These are phyloP conservation scores for Ustilago nuda DNA, from an alignment of 1,284 basidiomycete species.

Conservation along the genomic window DNA sequence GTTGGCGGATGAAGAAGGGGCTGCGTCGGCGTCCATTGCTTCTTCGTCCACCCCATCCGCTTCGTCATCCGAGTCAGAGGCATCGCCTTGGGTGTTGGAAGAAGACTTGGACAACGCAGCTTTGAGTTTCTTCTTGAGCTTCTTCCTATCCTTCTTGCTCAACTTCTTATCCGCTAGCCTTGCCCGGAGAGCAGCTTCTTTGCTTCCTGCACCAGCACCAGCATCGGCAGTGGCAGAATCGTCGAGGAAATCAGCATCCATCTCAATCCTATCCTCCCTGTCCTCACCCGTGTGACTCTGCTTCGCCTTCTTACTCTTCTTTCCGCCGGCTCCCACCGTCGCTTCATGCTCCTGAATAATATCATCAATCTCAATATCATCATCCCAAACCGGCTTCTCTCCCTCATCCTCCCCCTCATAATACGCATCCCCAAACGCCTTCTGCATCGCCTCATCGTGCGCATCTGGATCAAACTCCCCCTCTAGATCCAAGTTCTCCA, in stretches of 20 bases:
- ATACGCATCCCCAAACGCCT: constrained; percentile 62
- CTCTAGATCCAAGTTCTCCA: constrained; percentile 62
- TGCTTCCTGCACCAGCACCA: constrained; percentile 21
- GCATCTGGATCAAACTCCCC: constrained; percentile 66
- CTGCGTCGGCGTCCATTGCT: constrained; percentile 49
- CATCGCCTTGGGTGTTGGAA: constrained; percentile 35
- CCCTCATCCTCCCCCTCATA: constrained; percentile 53
- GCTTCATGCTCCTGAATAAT: constrained; percentile 73
- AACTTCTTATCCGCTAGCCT: constrained; percentile 70
- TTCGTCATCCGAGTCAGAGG: constrained; percentile 19
- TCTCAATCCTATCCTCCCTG: constrained; percentile 72
- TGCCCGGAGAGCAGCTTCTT: constrained; percentile 43
- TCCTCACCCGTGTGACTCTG: constrained; percentile 24
- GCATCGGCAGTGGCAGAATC: constrained; percentile 12
- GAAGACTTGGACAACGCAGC: constrained; percentile 65
- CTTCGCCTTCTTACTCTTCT: constrained; percentile 74
- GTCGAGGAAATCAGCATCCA: constrained; percentile 78
- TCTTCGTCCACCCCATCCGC: constrained; percentile 62
- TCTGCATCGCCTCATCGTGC: constrained; percentile 64
- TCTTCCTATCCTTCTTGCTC: constrained; percentile 87
- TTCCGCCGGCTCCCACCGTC: constrained; percentile 71
- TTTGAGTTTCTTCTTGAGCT: constrained; percentile 58
- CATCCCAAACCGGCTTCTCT: constrained; percentile 85
- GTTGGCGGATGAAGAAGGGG: not conserved
- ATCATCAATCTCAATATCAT: constrained; percentile 84